Percentiles rank a stretch among this genome's conserved stretches.
Conservation (phyloP, 2,329 filamentous ascomycete species). For the Ilyonectria mors-panacis region DNA sequence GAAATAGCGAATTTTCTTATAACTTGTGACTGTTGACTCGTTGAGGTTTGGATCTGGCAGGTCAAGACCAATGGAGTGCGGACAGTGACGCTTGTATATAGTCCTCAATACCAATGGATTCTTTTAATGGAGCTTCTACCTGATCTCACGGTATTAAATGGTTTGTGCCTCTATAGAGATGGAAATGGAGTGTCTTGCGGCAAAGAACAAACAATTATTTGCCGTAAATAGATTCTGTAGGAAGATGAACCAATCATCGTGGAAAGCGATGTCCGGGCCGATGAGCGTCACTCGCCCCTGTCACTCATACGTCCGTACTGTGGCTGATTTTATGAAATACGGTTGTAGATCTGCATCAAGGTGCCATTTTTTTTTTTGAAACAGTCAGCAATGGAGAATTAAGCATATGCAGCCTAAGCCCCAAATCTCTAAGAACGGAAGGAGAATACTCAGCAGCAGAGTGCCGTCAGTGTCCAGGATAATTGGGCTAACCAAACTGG, state of each 20-base stretch:
- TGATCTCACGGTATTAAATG: neutral
- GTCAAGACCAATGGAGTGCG: constrained; percentile 5
- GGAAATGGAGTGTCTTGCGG: neutral
- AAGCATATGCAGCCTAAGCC: neutral
- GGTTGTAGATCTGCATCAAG: neutral
- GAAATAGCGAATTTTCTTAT: neutral
- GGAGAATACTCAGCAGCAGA: too few relatives aligned
- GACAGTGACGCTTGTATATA: neutral
- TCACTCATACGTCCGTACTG: neutral
- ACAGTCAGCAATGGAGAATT: neutral
- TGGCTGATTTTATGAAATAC: neutral
- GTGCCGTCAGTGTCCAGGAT: neutral
- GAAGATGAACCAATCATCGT: neutral
- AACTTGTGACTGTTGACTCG: neutral
- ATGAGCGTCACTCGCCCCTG: neutral
- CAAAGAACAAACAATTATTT: neutral
- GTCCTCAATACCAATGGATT: neutral
- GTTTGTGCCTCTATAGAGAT: neutral
- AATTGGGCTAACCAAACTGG: neutral
- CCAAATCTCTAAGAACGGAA: neutral
- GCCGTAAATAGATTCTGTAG: neutral
- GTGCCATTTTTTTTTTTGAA: neutral
- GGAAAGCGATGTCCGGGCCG: neutral
- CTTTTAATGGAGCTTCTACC: neutral
- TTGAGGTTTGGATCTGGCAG: neutral